Conservation (phyloP, 306 rosid genomes). For the Parietaria judaica region DNA sequence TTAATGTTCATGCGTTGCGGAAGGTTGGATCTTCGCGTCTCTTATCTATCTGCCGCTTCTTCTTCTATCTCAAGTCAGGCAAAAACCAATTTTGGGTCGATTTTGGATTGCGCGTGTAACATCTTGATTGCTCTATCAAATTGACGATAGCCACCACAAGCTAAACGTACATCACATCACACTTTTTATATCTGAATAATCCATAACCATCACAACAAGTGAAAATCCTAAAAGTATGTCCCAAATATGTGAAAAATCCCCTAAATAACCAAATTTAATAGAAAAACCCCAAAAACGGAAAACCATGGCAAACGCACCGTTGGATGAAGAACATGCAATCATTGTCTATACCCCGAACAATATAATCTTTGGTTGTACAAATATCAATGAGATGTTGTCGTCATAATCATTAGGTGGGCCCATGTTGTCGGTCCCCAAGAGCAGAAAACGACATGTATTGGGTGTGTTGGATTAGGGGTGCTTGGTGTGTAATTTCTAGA, state of each 20-base stretch:
- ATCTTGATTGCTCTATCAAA: no score
- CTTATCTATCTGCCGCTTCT: no score
- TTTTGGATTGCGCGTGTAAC: no score
- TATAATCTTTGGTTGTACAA: constrained; percentile 24
- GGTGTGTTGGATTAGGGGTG: constrained; percentile 31
- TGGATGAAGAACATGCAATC: constrained; percentile 39
- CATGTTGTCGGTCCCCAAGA: background rate
- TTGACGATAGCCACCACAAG: no score
- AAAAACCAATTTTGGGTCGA: no score
- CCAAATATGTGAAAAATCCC: background rate
- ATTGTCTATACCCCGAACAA: constrained; percentile 43
- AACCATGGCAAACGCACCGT: background rate
- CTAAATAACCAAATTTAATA: no score
- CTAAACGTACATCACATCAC: no score
- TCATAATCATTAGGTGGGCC: constrained; percentile 1
- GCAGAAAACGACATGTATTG: constrained; percentile 25
- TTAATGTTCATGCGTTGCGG: no score
- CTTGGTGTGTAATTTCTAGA: constrained; percentile 34
- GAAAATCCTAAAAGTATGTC: background rate
- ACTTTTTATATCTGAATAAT: no score
- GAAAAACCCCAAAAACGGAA: background rate
- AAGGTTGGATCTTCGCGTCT: no score
- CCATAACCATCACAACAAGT: no score
- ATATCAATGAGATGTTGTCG: constrained; percentile 7
- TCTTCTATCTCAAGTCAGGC: no score